Evolutionary conservation across 1,284 basidiomycete genomes (phyloP).

Genomic region (Lentinula novae-zelandiae): DNA sequence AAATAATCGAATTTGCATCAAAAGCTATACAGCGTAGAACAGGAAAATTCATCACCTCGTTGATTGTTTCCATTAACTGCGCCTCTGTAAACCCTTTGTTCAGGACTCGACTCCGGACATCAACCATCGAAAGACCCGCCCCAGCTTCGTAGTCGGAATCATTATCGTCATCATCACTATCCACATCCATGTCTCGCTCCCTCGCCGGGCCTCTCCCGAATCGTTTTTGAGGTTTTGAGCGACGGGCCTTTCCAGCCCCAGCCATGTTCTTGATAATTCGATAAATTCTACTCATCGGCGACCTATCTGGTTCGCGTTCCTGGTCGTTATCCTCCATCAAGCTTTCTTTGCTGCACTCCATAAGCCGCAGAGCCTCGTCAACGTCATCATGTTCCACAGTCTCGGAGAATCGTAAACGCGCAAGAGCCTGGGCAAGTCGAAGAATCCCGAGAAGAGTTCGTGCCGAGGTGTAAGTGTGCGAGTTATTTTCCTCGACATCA

Average conservation of each 20-base stretch:
- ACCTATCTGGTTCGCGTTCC: slow-evolving; percentile 70
- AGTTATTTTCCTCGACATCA: slow-evolving; percentile 85
- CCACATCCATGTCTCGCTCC: slow-evolving; percentile 67
- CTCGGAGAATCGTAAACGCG: slow-evolving; percentile 83
- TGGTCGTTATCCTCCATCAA: slow-evolving; percentile 78
- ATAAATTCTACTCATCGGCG: slow-evolving; percentile 80
- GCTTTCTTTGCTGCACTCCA: slow-evolving; percentile 94
- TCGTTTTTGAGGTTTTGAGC: slow-evolving; percentile 35
- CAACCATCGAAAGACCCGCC: slow-evolving; percentile 70
- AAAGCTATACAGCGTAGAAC: background rate
- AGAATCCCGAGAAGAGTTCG: slow-evolving; percentile 94
- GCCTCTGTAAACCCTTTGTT: slow-evolving; percentile 88
- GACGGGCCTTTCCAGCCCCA: slow-evolving; percentile 32
- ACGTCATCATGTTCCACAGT: slow-evolving; percentile 85
- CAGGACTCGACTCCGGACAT: slow-evolving; percentile 80
- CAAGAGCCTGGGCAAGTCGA: slow-evolving; percentile 92
- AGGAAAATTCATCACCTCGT: slow-evolving; percentile 45
- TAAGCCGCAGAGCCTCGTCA: slow-evolving; percentile 93
- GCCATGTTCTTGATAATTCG: slow-evolving; percentile 88
- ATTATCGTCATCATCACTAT: slow-evolving; percentile 57
- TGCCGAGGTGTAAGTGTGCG: slow-evolving; percentile 94
- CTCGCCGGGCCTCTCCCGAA: slow-evolving; percentile 67
- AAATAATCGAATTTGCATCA: background rate
- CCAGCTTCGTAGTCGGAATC: slow-evolving; percentile 54
- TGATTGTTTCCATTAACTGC: slow-evolving; percentile 82